phyloP scores from a whole-genome alignment of 179 eudicot species.

The Silene vulgaris region DNA sequence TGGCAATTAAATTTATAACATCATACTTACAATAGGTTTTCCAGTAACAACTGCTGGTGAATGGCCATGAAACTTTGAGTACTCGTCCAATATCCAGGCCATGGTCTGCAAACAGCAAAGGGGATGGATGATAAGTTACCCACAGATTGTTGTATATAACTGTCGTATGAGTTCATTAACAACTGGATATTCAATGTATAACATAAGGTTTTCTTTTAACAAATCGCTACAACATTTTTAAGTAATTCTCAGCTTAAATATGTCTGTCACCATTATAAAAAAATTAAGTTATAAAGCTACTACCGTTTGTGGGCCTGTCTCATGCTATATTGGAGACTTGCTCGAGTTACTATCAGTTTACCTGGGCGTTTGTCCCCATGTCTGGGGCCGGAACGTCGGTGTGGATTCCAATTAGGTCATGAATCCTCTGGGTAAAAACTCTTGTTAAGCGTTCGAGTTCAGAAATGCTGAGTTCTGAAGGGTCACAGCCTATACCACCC shows the following conservation, averaged over 20 bases:
- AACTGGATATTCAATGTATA: no score
- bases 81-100: constrained; percentile 98
- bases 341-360: constrained; percentile 15
- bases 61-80: constrained; percentile 87
- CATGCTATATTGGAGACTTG: background rate
- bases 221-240: no score
- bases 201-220: no score
- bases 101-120: constrained; percentile 54
- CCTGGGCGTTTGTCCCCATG: constrained; percentile 99
- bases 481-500: constrained; percentile 95
- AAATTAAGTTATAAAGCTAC: background rate
- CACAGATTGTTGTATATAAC: no score
- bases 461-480: constrained; percentile 65
- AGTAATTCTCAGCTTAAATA: no score
- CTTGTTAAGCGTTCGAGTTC: constrained; percentile 87
- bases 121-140: no score
- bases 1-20: background rate
- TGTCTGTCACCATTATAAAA: no score
- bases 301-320: background rate
- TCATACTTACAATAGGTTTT: constrained; percentile 71
- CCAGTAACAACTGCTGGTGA: constrained; percentile 97
- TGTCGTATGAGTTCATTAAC: no score
- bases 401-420: constrained; percentile 89
- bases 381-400: constrained; percentile 98
- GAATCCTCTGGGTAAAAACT: constrained; percentile 94